These are phyloP conservation scores for Corymbia maculata DNA, from an alignment of 345 rosid genomes.

Conservation along the genomic window DNA sequence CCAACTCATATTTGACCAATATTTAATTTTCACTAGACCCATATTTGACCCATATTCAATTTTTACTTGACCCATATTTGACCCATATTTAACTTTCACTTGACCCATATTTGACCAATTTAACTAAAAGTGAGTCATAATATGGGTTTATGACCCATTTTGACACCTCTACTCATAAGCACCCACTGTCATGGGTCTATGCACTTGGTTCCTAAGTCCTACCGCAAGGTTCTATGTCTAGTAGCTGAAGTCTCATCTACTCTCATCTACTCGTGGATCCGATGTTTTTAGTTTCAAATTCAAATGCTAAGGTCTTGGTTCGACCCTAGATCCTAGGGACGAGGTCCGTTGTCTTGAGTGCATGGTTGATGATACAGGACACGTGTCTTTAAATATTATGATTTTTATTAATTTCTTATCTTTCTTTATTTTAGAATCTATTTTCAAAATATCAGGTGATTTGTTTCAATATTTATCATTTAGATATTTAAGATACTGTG, in stretches of 20 bases:
- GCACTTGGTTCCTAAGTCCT: neutral
- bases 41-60: too few species aligned
- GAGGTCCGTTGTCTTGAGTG: fast-evolving
- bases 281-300: neutral
- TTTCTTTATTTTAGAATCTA: neutral
- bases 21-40: too few species aligned
- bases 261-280: neutral
- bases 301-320: neutral
- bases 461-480: neutral
- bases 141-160: too few species aligned
- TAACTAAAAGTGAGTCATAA: too few species aligned
- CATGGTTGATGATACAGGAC: neutral
- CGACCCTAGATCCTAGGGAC: neutral
- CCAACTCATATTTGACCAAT: too few species aligned
- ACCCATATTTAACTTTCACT: too few species aligned
- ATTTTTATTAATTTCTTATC: neutral
- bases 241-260: neutral
- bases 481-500: too few species aligned
- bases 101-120: too few species aligned
- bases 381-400: neutral
- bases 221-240: neutral
- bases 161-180: fast-evolving
- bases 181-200: neutral
- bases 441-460: too few species aligned
- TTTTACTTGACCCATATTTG: too few species aligned